These are phyloP conservation scores for Trypanosoma cruzi DNA, from an alignment of 208 protist genomes.

Conservation along the genomic window DNA sequence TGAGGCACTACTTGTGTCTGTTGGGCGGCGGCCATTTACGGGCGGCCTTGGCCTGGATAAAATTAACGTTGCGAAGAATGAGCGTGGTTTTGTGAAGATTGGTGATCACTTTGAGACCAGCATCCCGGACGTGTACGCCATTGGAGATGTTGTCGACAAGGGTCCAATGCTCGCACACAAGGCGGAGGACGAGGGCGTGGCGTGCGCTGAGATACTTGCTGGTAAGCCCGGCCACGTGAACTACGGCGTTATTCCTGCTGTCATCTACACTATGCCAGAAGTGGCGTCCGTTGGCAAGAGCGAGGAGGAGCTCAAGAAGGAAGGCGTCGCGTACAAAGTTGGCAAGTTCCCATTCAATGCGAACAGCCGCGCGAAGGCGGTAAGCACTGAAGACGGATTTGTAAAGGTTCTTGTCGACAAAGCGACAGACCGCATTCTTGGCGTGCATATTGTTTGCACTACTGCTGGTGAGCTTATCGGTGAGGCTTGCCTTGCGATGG, in stretches of 20 bases:
- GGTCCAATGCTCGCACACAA: constrained; percentile 99
- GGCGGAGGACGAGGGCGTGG: constrained; percentile 99
- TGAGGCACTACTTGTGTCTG: constrained; percentile 96
- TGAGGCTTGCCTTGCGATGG: constrained; percentile 97
- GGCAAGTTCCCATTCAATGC: constrained; percentile 99
- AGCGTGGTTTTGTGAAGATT: constrained; percentile 94
- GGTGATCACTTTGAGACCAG: constrained; percentile 96
- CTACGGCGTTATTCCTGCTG: constrained; percentile 97
- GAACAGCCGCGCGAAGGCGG: constrained; percentile 98
- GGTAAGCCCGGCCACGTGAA: constrained; percentile 96
- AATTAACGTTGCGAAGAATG: constrained; percentile 92
- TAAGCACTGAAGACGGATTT: constrained; percentile 95
- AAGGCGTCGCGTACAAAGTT: constrained; percentile 94
- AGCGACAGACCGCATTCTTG: constrained; percentile 97
- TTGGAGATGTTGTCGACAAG: constrained; percentile 98
- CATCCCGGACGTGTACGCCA: constrained; percentile 97
- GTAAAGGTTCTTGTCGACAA: constrained; percentile 97
- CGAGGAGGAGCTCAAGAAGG: constrained; percentile 96
- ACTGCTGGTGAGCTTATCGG: constrained; percentile 98
- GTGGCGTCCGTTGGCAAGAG: constrained; percentile 98
- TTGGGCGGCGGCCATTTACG: constrained; percentile 97
- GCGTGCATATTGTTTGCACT: constrained; percentile 98
- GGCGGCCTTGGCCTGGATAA: constrained; percentile 94
- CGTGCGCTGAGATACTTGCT: constrained; percentile 93
- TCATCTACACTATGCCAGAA: constrained; percentile 99